phyloP scores from a whole-genome alignment of 148 eudicot genomes.

The Silene latifolia region DNA sequence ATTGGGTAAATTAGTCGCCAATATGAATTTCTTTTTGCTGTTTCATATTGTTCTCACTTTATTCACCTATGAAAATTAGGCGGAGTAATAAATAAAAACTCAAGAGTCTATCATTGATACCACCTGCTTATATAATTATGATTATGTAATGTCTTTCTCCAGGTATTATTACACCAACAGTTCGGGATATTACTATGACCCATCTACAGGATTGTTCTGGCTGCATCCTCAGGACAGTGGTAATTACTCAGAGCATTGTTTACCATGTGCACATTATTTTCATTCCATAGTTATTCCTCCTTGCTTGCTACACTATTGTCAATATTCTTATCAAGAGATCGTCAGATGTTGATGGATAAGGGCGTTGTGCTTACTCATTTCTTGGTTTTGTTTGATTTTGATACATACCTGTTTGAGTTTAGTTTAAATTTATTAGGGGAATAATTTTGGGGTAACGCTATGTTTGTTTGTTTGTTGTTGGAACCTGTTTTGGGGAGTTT shows the following conservation, averaged over 20 bases:
- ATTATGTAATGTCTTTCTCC: conserved; percentile 14
- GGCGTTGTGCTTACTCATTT: no score
- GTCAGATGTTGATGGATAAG: not conserved
- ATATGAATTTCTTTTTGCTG: conserved; percentile 1
- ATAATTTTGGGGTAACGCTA: no score
- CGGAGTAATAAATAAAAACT: not conserved
- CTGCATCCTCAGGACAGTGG: conserved; percentile 84
- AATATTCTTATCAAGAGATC: not conserved
- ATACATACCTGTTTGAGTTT: no score
- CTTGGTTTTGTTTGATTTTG: no score
- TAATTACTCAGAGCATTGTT: conserved; percentile 21
- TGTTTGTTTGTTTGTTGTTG: no score
- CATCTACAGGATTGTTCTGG: conserved; percentile 67
- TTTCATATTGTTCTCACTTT: not conserved
- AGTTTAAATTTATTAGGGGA: no score
- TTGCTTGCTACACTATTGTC: not conserved
- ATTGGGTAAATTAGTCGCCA: not conserved
- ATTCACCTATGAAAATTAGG: not conserved
- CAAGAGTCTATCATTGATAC: not conserved
- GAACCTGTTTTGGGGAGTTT: no score
- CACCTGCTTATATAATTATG: not conserved
- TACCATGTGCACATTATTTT: not conserved
- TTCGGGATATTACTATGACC: conserved; percentile 85
- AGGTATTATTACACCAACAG: conserved; percentile 95
- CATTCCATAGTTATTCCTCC: not conserved